Evolutionary conservation across 768 basidiomycete genomes (phyloP).

Genomic region (Imleria badia): DNA sequence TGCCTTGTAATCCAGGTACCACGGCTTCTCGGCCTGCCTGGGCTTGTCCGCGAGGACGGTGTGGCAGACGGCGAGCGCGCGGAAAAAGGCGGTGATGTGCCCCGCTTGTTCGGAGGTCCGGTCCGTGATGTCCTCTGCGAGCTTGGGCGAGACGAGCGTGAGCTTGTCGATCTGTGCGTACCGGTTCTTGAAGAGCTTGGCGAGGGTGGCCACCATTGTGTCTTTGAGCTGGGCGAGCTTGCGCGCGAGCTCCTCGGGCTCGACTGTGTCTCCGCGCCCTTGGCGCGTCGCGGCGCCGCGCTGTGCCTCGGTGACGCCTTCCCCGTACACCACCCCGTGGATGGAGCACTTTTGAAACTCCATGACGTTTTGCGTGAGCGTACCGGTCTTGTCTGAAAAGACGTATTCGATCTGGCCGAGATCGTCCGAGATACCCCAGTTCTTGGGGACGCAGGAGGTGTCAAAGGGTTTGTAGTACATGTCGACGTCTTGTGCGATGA

Average conservation of each 20-base stretch:
- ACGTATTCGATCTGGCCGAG: slow-evolving; percentile 97
- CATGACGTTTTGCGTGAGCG: slow-evolving; percentile 98
- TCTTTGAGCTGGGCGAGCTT: slow-evolving; percentile 66
- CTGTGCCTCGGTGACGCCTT: slow-evolving; percentile 94
- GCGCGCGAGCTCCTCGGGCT: slow-evolving; percentile 69
- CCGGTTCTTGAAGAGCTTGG: slow-evolving; percentile 83
- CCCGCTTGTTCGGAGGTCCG: slow-evolving; percentile 56
- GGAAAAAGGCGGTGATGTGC: slow-evolving; percentile 82
- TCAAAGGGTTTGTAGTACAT: slow-evolving; percentile 93
- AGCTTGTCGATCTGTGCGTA: slow-evolving; percentile 79
- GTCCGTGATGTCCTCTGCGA: slow-evolving; percentile 76
- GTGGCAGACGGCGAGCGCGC: slow-evolving; percentile 94
- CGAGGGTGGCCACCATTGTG: slow-evolving; percentile 75
- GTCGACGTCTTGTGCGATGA: slow-evolving; percentile 93
- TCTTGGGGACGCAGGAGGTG: slow-evolving; percentile 90
- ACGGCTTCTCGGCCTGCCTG: slow-evolving; percentile 59
- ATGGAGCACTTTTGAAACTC: slow-evolving; percentile 97
- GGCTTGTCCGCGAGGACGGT: slow-evolving; percentile 82
- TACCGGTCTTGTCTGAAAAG: slow-evolving; percentile 94
- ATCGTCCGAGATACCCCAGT: slow-evolving; percentile 98
- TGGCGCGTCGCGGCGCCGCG: slow-evolving; percentile 86
- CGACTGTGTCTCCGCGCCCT: slow-evolving; percentile 62
- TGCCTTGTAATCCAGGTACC: slow-evolving; percentile 84
- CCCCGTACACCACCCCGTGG: slow-evolving; percentile 81
- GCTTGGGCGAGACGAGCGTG: slow-evolving; percentile 83